Percentiles rank a stretch among this genome's conserved stretches.
phyloP scores from a whole-genome alignment of 2,329 filamentous ascomycete genomes.

The Talaromyces atroroseus region DNA sequence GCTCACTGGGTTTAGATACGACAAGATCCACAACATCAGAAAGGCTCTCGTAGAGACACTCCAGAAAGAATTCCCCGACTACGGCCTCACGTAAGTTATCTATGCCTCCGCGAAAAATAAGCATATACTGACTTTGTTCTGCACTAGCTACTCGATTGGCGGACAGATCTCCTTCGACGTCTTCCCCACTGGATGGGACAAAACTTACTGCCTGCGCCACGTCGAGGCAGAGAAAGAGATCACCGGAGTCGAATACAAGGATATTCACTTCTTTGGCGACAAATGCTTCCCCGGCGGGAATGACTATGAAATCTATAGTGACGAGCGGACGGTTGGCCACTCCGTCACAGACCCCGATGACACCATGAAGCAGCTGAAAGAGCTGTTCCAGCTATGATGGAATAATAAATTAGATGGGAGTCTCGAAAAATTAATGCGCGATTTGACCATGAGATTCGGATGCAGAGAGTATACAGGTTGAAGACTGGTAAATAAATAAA shows the following conservation, averaged over 20 bases:
- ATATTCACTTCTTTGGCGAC: conserved; percentile 96
- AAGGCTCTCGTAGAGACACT: conserved; percentile 69
- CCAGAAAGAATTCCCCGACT: conserved; percentile 73
- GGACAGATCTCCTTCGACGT: conserved; percentile 98
- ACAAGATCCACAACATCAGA: conserved; percentile 70
- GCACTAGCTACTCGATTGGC: conserved; percentile 75
- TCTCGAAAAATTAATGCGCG: background rate
- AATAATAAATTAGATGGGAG: background rate
- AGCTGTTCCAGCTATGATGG: conserved; percentile 64
- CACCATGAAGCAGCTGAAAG: conserved; percentile 71
- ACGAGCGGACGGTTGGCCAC: conserved; percentile 78
- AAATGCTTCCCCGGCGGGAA: conserved; percentile 90
- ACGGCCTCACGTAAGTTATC: conserved; percentile 70
- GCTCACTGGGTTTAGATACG: conserved; percentile 49
- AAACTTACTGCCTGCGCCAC: conserved; percentile 91
- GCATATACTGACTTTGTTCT: background rate
- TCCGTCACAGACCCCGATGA: conserved; percentile 75
- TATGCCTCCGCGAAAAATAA: background rate
- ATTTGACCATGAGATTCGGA: background rate
- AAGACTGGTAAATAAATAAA: too few relatives aligned
- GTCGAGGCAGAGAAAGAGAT: conserved; percentile 76
- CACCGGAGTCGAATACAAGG: conserved; percentile 61
- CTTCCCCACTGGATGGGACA: conserved; percentile 96
- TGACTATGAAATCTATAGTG: conserved; percentile 88
- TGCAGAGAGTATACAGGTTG: too few relatives aligned